Base-by-base conservation (phyloP, 441 rosid species). In the Erodium trifolium region DNA sequence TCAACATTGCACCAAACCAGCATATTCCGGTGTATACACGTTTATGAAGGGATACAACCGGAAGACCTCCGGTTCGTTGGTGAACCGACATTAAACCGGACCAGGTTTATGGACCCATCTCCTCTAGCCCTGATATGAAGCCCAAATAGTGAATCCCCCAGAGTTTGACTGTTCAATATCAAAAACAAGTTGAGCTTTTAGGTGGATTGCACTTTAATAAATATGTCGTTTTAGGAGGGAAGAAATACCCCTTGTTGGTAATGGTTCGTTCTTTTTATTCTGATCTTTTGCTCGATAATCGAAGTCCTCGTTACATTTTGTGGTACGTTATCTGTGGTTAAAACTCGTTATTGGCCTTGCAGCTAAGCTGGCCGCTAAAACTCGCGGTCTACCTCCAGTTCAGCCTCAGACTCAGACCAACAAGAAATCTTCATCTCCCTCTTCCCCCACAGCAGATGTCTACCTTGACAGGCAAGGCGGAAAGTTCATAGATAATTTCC, bases 391-490 rank as follows among this genome's bases (percentile, higher is more conserved):
- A 51, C 59, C 59, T 51, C 17, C 59, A 1, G 14, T 4, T 49
- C 14, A 70, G 49, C 71, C 70, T 34, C 79, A 70, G 49, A 72
- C 70, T 34, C 79, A 27, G 66, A 71, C 77, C 64, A 63, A 69
- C 71, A 72, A 67, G 69, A 67, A 83, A 7, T 39, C 67, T 10
- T 41, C 57, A 13, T 67, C 59, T 13, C 18, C 59, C 18, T 14
- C 59, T 14, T 3, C 12, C 18, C 59, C 59, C 5, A 49, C 76
- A 9, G 83, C 73, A 39, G 81, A 82, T 3, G 79, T 80, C 47
- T 82, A 78, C 75, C 41, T 73, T 34, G 73, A 17, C 75, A 80
- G 81, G 82, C 74, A 34, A 34, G 37, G 5, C 37, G 3, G 5
- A 34, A 71, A 76, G 77, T 66, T 23, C 45, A 12, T 63, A 1